These are phyloP conservation scores for Curvularia hawaiiensis DNA, from an alignment of 2,329 filamentous ascomycete species.

Conservation along the genomic window DNA sequence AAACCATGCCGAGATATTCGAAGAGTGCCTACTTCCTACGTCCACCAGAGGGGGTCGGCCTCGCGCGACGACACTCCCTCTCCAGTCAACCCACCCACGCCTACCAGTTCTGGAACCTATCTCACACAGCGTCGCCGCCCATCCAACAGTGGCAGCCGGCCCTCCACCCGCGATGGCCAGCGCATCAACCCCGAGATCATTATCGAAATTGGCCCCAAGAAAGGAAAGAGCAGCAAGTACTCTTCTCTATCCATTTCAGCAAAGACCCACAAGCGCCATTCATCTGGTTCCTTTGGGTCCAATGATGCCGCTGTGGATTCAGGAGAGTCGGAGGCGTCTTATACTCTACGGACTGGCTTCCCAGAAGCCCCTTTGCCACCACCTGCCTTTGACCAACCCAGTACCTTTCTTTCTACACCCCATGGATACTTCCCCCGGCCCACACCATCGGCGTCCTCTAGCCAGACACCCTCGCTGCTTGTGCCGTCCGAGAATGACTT, in stretches of 20 bases:
- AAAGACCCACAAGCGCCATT: slow-evolving; percentile 34
- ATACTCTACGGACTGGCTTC: slow-evolving; percentile 39
- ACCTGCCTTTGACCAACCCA: slow-evolving; percentile 19
- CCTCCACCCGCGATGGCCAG: slow-evolving; percentile 32
- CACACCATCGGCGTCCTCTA: slow-evolving; percentile 39
- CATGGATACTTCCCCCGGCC: slow-evolving; percentile 32
- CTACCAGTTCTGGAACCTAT: slow-evolving; percentile 31
- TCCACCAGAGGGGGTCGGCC: slow-evolving; percentile 17
- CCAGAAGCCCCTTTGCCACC: slow-evolving; percentile 36
- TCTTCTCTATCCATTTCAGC: slow-evolving; percentile 23
- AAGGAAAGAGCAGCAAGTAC: slow-evolving; percentile 34
- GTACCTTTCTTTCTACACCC: slow-evolving; percentile 28
- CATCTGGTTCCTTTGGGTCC: slow-evolving; percentile 30
- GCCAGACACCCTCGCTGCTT: slow-evolving; percentile 37
- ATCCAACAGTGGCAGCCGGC: slow-evolving; percentile 30
- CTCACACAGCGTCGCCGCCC: slow-evolving; percentile 32
- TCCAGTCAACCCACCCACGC: slow-evolving; percentile 41
- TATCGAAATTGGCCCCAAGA: slow-evolving; percentile 36
- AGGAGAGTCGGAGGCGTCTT: slow-evolving; percentile 38
- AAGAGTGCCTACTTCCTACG: slow-evolving; percentile 32
- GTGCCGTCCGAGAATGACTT: slow-evolving; percentile 38
- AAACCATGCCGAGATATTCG: slow-evolving; percentile 34
- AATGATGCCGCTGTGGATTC: slow-evolving; percentile 37
- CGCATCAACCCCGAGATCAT: slow-evolving; percentile 36
- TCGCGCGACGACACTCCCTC: slow-evolving; percentile 36